Evolutionary conservation across 257 asterid species (phyloP).

Genomic region (Solanum arcanum): DNA sequence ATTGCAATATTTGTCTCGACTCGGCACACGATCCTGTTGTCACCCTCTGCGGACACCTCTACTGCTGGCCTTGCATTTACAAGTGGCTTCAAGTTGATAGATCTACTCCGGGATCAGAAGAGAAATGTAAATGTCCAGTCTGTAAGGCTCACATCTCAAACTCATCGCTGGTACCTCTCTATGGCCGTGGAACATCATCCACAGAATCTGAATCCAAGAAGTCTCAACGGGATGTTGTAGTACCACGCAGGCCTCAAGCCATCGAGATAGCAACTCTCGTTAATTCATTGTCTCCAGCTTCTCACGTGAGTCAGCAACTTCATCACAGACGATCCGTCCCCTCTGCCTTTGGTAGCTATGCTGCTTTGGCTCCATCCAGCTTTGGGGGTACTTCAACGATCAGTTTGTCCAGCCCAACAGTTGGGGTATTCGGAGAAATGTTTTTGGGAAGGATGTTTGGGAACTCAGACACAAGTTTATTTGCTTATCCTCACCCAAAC

Average conservation of each 20-base stretch:
- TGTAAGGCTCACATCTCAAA: conserved; percentile 61
- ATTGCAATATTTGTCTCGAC: conserved; percentile 82
- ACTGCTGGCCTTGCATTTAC: conserved; percentile 94
- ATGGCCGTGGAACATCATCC: conserved; percentile 55
- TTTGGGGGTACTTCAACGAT: conserved; percentile 28
- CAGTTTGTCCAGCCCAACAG: conserved; percentile 49
- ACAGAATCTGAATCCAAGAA: conserved; percentile 43
- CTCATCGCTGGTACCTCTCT: conserved; percentile 70
- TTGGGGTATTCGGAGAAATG: conserved; percentile 68
- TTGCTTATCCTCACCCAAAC: conserved; percentile 42
- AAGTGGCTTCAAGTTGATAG: conserved; percentile 69
- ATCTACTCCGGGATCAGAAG: conserved; percentile 36
- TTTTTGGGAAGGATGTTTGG: conserved; percentile 66
- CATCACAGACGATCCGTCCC: conserved; percentile 21
- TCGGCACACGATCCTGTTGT: conserved; percentile 74
- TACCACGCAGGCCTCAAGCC: conserved; percentile 72
- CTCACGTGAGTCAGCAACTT: conserved; percentile 20
- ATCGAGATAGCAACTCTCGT: conserved; percentile 16
- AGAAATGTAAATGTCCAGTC: conserved; percentile 67
- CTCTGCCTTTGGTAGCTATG: conserved; percentile 21
- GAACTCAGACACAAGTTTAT: conserved; percentile 34
- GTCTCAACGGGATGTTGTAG: conserved; percentile 22
- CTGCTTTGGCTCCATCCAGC: conserved; percentile 23
- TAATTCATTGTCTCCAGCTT: conserved; percentile 15
- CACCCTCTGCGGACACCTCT: conserved; percentile 84